Conservation (phyloP, 192 early-diverging fungal species). For the Dissophora globulifera region DNA sequence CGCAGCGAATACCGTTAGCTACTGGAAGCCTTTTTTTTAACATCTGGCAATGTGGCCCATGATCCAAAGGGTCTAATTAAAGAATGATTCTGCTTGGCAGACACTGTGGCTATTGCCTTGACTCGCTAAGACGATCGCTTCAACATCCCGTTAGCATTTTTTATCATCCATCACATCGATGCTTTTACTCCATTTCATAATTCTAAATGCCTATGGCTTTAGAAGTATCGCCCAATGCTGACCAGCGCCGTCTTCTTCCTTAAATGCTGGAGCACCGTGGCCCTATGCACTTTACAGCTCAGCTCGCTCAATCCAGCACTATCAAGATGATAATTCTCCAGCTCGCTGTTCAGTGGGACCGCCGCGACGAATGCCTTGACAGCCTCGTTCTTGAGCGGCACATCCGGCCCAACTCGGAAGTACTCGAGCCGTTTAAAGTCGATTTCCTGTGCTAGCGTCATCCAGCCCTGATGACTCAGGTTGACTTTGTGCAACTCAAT, state of each 20-base stretch:
- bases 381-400: slow-evolving; percentile 22
- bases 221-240: slow-evolving; percentile 28
- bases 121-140: too few relatives aligned
- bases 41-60: too few relatives aligned
- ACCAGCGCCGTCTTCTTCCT: slow-evolving; percentile 25
- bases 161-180: too few relatives aligned
- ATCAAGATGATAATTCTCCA: slow-evolving; percentile 37
- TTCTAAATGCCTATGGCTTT: too few relatives aligned
- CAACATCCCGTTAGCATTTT: too few relatives aligned
- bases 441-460: slow-evolving; percentile 38
- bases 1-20: too few relatives aligned
- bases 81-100: too few relatives aligned
- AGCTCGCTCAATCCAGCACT: slow-evolving; percentile 13
- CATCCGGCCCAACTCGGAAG: slow-evolving; percentile 22
- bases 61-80: too few relatives aligned
- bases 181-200: too few relatives aligned
- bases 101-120: too few relatives aligned
- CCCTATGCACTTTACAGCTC: slow-evolving; percentile 3
- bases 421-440: slow-evolving; percentile 28
- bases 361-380: slow-evolving; percentile 23
- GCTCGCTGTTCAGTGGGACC: slow-evolving; percentile 16
- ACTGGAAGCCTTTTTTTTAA: too few relatives aligned
- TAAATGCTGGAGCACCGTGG: slow-evolving; percentile 1
- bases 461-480: slow-evolving; percentile 44
- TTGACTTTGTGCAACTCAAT: slow-evolving; percentile 32